phyloP scores from a whole-genome alignment of 768 basidiomycete species.

The Psilocybe subaeruginosa region DNA sequence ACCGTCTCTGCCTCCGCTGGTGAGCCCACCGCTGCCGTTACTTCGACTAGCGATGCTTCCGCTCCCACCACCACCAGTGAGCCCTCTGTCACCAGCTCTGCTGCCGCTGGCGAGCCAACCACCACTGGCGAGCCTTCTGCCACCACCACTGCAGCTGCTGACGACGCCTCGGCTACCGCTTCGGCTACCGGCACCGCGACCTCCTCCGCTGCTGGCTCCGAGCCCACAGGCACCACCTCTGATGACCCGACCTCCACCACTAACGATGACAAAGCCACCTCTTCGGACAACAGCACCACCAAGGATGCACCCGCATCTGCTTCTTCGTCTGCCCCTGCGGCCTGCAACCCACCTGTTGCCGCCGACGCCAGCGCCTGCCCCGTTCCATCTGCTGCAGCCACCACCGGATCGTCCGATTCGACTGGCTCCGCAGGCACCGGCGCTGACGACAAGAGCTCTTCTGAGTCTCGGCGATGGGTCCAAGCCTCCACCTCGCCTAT shows the following conservation, averaged over 20 bases:
- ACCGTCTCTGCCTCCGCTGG: conserved; percentile 6
- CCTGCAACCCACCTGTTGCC: not conserved
- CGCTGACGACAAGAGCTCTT: not conserved
- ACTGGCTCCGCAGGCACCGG: not conserved
- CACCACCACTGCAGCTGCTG: not conserved
- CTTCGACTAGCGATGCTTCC: conserved; percentile 2
- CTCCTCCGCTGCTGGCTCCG: not conserved
- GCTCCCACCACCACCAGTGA: conserved; percentile 3
- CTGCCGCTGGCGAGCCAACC: conserved; percentile 2
- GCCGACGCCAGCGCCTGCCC: not conserved
- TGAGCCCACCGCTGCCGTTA: conserved; percentile 6
- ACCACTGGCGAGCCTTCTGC: conserved; percentile 9
- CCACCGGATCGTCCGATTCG: not conserved
- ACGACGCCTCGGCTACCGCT: not conserved
- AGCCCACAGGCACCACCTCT: not conserved
- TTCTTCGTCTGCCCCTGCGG: not conserved
- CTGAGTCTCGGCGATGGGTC: conserved; percentile 8
- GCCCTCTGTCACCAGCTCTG: conserved; percentile 3
- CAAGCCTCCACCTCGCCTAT: conserved; percentile 10
- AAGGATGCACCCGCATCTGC: not conserved
- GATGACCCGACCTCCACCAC: not conserved
- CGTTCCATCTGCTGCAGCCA: not conserved
- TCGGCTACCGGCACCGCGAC: no score
- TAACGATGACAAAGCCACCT: not conserved
- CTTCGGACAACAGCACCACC: not conserved